Evolutionary conservation across 331 rosid species (phyloP).

Genomic region (Malus hybrid): DNA sequence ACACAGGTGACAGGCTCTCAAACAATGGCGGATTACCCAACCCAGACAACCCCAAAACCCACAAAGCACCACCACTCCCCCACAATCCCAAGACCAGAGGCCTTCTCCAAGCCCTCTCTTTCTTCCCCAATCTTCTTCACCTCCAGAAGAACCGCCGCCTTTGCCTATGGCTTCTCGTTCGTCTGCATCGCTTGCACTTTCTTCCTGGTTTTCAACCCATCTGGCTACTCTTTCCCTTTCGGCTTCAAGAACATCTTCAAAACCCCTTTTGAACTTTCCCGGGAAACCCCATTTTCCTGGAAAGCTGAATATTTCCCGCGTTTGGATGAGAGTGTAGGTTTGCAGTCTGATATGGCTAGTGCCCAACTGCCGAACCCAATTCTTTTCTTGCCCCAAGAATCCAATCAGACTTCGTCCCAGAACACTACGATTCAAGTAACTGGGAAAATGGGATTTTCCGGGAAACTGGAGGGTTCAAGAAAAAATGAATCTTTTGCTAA

Average conservation of each 20-base stretch:
- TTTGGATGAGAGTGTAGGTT: neutral
- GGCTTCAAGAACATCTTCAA: constrained; percentile 42
- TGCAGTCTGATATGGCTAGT: neutral
- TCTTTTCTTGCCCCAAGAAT: neutral
- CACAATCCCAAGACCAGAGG: constrained; percentile 20
- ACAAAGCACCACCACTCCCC: constrained; percentile 2
- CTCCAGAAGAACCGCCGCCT: constrained; percentile 40
- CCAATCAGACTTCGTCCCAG: neutral
- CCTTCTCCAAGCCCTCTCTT: constrained; percentile 17
- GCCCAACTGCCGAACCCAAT: neutral
- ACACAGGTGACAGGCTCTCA: neutral
- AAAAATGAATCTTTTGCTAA: neutral
- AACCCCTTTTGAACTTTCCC: neutral
- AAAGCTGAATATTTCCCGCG: neutral
- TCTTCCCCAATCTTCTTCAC: constrained; percentile 33
- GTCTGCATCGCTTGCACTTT: constrained; percentile 47
- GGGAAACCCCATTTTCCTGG: constrained; percentile 7
- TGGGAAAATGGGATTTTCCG: neutral
- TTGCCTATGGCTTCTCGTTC: constrained; percentile 50
- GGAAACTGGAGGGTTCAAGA: neutral
- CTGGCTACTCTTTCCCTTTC: constrained; percentile 42
- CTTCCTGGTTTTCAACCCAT: constrained; percentile 48
- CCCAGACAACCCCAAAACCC: neutral
- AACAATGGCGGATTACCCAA: constrained; percentile 7
- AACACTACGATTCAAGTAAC: neutral